Conservation (phyloP, 768 basidiomycete species). For the Ephemerocybe angulata region DNA sequence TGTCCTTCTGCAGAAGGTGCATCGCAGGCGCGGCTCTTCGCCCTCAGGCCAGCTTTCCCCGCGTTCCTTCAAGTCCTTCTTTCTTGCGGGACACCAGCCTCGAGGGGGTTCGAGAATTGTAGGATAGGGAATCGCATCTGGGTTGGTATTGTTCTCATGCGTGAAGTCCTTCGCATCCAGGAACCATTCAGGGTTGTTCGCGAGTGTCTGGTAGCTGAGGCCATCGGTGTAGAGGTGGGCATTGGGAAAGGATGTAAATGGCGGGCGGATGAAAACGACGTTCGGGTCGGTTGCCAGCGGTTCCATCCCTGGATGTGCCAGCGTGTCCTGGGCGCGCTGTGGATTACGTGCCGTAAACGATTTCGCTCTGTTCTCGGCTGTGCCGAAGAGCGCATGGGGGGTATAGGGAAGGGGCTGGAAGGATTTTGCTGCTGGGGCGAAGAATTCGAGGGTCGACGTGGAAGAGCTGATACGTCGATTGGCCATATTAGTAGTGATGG, state of each 20-base stretch:
- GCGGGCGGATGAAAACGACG: constrained; percentile 70
- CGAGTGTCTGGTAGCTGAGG: constrained; percentile 66
- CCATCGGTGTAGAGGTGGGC: constrained; percentile 61
- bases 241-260: constrained; percentile 65
- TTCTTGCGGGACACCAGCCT: constrained; percentile 85
- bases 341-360: constrained; percentile 26
- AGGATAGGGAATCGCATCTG: constrained; percentile 65
- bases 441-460: constrained; percentile 56
- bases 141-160: constrained; percentile 40
- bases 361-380: constrained; percentile 21
- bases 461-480: constrained; percentile 49
- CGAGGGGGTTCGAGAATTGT: constrained; percentile 76
- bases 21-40: constrained; percentile 73
- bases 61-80: constrained; percentile 69
- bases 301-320: constrained; percentile 57
- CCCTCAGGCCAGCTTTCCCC: constrained; percentile 80
- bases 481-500: constrained; percentile 20
- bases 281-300: constrained; percentile 63
- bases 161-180: constrained; percentile 66
- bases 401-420: constrained; percentile 65
- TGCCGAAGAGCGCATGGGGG: constrained; percentile 28
- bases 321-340: constrained; percentile 37
- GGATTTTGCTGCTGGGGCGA: constrained; percentile 58
- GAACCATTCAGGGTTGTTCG: constrained; percentile 80
- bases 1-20: constrained; percentile 79